Evolutionary conservation across 495 filamentous ascomycete species (phyloP).

Genomic region (Hypomontagnella monticulosa): DNA sequence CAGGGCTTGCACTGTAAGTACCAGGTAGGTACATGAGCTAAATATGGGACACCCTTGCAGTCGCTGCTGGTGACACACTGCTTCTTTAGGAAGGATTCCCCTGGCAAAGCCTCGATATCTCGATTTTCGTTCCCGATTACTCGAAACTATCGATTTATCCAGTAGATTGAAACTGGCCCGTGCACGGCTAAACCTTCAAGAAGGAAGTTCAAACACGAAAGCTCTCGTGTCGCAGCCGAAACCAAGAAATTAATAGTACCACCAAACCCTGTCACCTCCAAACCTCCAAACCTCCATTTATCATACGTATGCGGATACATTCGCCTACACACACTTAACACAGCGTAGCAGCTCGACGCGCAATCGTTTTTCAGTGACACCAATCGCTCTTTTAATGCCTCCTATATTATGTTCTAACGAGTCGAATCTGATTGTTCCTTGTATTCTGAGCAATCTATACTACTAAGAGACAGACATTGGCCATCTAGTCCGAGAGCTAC

Average conservation of each 20-base stretch:
- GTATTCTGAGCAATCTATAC: constrained; percentile 1
- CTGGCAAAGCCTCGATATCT: neutral
- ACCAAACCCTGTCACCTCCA: neutral
- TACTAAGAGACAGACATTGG: neutral
- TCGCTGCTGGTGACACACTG: neutral
- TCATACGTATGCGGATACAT: neutral
- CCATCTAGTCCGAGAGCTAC: neutral
- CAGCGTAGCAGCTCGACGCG: constrained; percentile 1
- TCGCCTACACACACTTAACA: neutral
- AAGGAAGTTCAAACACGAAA: constrained; percentile 13
- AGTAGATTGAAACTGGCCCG: constrained; percentile 1
- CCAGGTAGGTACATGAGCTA: neutral
- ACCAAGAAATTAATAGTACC: no score
- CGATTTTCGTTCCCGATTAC: neutral
- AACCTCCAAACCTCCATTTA: neutral
- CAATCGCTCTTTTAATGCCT: constrained; percentile 19
- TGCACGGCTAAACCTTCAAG: constrained; percentile 13
- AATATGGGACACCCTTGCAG: no score
- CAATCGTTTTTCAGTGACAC: constrained; percentile 4
- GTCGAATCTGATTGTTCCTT: constrained; percentile 14
- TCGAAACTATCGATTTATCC: neutral
- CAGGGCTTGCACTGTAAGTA: no score
- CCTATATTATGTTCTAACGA: constrained; percentile 14
- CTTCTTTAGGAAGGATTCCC: neutral
- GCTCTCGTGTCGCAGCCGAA: neutral